Evolutionary conservation across 1,284 basidiomycete genomes (phyloP).

Genomic region (Farysia itapuensis): DNA sequence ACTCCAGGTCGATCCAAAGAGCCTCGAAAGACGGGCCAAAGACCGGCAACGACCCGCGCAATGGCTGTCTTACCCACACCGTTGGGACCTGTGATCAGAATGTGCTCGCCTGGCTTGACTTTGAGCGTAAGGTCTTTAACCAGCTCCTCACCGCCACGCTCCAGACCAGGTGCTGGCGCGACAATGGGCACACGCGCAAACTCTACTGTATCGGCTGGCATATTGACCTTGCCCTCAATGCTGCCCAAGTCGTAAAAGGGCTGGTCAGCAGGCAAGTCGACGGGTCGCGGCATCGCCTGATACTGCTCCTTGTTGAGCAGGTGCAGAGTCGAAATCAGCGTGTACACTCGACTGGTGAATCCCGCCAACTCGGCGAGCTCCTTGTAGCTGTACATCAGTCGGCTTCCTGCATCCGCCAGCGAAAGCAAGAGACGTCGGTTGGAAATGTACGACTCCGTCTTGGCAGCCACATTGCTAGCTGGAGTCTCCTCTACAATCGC

Average conservation of each 20-base stretch:
- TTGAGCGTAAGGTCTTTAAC: constrained; percentile 73
- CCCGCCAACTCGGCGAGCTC: constrained; percentile 84
- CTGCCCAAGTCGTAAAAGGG: constrained; percentile 57
- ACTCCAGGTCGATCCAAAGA: constrained; percentile 49
- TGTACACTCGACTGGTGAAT: constrained; percentile 85
- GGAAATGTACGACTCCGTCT: constrained; percentile 82
- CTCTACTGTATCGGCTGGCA: constrained; percentile 28
- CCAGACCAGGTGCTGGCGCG: constrained; percentile 67
- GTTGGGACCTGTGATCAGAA: constrained; percentile 86
- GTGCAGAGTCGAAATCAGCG: constrained; percentile 82
- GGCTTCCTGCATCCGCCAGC: constrained; percentile 89
- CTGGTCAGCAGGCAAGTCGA: constrained; percentile 36
- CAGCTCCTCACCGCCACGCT: constrained; percentile 67
- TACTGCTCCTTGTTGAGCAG: constrained; percentile 55
- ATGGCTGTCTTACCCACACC: constrained; percentile 88
- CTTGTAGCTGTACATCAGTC: constrained; percentile 87
- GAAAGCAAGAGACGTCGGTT: constrained; percentile 82
- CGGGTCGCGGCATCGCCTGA: constrained; percentile 50
- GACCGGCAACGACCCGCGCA: constrained; percentile 81
- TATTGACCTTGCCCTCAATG: constrained; percentile 60
- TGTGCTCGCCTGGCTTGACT: constrained; percentile 79
- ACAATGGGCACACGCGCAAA: constrained; percentile 70
- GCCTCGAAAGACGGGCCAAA: constrained; percentile 71
- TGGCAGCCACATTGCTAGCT: constrained; percentile 62
- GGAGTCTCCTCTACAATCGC: constrained; percentile 74